These are phyloP conservation scores for Pleurotus tuber-regium DNA, from an alignment of 768 basidiomycete genomes.

Conservation along the genomic window DNA sequence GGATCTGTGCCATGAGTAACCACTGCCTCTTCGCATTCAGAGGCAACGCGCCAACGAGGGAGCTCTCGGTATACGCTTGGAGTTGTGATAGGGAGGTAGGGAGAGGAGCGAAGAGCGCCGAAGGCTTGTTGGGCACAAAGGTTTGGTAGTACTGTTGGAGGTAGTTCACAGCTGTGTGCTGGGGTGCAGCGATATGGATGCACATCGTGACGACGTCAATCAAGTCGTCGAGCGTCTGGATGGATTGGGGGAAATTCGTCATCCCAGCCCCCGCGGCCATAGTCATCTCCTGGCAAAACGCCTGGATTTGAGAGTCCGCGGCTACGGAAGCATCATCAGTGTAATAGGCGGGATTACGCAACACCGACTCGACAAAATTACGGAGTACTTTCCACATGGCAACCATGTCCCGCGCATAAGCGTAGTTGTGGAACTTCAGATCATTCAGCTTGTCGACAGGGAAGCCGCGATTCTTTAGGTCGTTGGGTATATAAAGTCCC, in stretches of 20 bases:
- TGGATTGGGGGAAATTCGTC: constrained; percentile 21
- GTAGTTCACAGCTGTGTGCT: constrained; percentile 33
- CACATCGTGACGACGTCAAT: constrained; percentile 29
- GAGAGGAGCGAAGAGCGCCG: constrained; percentile 22
- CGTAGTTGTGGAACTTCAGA: constrained; percentile 27
- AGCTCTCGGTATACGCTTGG: constrained; percentile 16
- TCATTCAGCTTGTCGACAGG: constrained; percentile 22
- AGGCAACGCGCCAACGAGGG: constrained; percentile 23
- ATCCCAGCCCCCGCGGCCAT: constrained; percentile 19
- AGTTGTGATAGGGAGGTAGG: constrained; percentile 21
- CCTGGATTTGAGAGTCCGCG: constrained; percentile 18
- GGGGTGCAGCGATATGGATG: constrained; percentile 29
- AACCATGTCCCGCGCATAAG: constrained; percentile 23
- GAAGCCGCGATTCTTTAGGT: constrained; percentile 26
- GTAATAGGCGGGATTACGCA: constrained; percentile 15
- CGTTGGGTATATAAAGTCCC: constrained; percentile 24
- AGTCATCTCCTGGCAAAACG: constrained; percentile 23
- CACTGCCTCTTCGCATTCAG: constrained; percentile 21
- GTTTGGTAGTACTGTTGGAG: constrained; percentile 32
- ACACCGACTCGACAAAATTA: constrained; percentile 21
- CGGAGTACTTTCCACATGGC: constrained; percentile 24
- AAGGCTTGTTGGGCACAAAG: constrained; percentile 29
- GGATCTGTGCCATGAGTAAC: constrained; percentile 28
- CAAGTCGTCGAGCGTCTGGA: constrained; percentile 23
- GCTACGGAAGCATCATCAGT: constrained; percentile 20